Evolutionary conservation across 208 protist genomes (phyloP).

Genomic region (Crithidia fasciculata): DNA sequence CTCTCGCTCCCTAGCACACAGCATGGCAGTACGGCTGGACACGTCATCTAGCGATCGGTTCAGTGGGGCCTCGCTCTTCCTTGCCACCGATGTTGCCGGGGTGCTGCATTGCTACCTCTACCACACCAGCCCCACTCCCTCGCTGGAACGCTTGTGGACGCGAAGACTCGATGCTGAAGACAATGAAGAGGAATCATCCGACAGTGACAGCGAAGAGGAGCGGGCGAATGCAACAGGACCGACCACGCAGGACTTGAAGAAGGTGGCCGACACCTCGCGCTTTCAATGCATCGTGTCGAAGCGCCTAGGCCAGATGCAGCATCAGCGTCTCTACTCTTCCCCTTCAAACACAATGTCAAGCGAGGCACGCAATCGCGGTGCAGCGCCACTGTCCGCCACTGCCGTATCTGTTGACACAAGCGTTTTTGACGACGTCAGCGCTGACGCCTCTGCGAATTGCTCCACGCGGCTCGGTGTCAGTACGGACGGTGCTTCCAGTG

Average conservation of each 20-base stretch:
- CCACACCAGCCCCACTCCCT: background rate
- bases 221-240: background rate
- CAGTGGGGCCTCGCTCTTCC: constrained; percentile 7
- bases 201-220: background rate
- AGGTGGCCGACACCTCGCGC: background rate
- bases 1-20: no score
- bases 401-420: background rate
- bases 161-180: background rate
- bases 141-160: constrained; percentile 6
- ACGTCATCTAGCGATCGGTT: background rate
- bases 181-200: background rate
- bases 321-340: background rate
- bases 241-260: background rate
- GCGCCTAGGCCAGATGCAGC: constrained; percentile 7
- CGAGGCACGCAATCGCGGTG: background rate
- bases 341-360: background rate
- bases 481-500: background rate
- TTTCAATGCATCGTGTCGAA: constrained; percentile 31
- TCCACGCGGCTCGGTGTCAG: background rate
- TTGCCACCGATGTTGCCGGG: constrained; percentile 23
- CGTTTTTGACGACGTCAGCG: constrained; percentile 6
- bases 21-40: background rate
- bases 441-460: background rate
- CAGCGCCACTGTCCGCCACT: background rate
- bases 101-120: constrained; percentile 30